Evolutionary conservation across 2,329 filamentous ascomycete genomes (phyloP), one percentile per base, ranked within the genome.

Genomic region (Uncinocarpus reesii): DNA sequence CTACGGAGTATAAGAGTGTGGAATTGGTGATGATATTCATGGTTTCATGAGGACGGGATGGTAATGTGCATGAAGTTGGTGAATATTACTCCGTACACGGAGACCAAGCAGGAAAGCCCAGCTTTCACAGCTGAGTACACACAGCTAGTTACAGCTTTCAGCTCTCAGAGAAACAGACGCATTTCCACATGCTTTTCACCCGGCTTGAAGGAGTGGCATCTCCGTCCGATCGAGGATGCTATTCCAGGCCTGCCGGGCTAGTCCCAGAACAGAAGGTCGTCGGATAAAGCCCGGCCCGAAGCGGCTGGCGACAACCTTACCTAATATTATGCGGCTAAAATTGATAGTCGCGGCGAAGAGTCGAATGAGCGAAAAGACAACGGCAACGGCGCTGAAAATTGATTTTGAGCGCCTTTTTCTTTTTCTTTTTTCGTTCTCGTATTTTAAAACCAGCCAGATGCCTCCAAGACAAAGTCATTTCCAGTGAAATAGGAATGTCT

Each of bases 381-480:
- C 15, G 15, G 7, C 7, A 16, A 36, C 34, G 15, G 10, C 4
- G 37, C 37, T 6, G 16, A 40, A 24, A 26, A 15, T 26, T 24
- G 26, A 45, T n/a, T n/a, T n/a, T n/a, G 13, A 7, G 11, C 20
- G 31, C 21, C 20, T n/a, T 21, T 6, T 23, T 38, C 21, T 26
- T 4, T 37, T 13, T 23, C 35, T 37, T 13, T 13, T n/a, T n/a
- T n/a, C n/a, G n/a, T 21, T 32, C 37, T 47, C 45, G 45, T 47
- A 47, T 47, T 47, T 32, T 20, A 41, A 46, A 46, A 41, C 45
- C 23, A 23, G 44, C 26, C 34, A 23, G 44, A 41, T 40, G 20
- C 35, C 21, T 37, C 34, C 26, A 47, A 47, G 36, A 47, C 45
- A 47, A 15, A 2, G 11, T 47, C 45, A 47, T 41, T 47, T 47